Percentiles rank a stretch among this genome's conserved stretches.
phyloP scores from a whole-genome alignment of 176 grass and related monocot genomes.

The barley (Hordeum vulgare) region DNA sequence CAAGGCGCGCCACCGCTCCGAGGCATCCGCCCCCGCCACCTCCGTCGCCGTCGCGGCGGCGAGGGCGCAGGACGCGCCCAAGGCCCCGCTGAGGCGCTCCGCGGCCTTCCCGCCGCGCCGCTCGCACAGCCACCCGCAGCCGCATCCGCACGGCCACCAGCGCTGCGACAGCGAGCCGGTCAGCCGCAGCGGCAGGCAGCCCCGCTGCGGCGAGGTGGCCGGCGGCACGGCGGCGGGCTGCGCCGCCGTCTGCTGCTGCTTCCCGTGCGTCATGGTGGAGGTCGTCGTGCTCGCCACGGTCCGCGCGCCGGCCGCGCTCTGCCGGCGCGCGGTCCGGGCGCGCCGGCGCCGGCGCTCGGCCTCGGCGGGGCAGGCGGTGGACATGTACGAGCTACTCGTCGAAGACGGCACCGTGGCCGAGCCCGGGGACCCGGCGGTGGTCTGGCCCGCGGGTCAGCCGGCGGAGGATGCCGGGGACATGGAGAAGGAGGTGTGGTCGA shows the following conservation, averaged over 20 bases:
- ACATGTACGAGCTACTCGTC: constrained; percentile 48
- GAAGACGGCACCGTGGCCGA: neutral
- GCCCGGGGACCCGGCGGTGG: neutral
- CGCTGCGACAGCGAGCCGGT: constrained; percentile 21
- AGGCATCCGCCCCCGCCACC: constrained; percentile 20
- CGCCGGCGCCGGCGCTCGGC: constrained; percentile 20
- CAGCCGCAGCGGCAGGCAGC: neutral
- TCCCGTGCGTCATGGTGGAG: constrained; percentile 65
- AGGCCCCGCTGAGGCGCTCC: constrained; percentile 14
- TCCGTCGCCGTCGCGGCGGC: constrained; percentile 36
- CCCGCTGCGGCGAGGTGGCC: constrained; percentile 49
- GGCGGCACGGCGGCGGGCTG: constrained; percentile 71
- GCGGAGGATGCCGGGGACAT: constrained; percentile 21
- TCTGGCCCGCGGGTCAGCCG: neutral
- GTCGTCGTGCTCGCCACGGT: constrained; percentile 68
- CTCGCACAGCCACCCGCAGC: neutral
- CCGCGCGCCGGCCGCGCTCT: constrained; percentile 57
- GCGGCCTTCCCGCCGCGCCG: constrained; percentile 27
- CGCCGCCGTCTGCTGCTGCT: constrained; percentile 74
- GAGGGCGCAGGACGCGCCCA: neutral
- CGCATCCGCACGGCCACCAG: constrained; percentile 7
- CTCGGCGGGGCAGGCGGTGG: constrained; percentile 21
- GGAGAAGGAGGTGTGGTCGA: constrained; percentile 78
- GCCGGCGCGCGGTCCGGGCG: constrained; percentile 31
- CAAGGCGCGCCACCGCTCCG: constrained; percentile 21